A percentile compares a stretch with the other conserved stretches of the same genome.
These are phyloP conservation scores for Solanum arcanum DNA, from an alignment of 257 asterid species.

Conservation along the genomic window DNA sequence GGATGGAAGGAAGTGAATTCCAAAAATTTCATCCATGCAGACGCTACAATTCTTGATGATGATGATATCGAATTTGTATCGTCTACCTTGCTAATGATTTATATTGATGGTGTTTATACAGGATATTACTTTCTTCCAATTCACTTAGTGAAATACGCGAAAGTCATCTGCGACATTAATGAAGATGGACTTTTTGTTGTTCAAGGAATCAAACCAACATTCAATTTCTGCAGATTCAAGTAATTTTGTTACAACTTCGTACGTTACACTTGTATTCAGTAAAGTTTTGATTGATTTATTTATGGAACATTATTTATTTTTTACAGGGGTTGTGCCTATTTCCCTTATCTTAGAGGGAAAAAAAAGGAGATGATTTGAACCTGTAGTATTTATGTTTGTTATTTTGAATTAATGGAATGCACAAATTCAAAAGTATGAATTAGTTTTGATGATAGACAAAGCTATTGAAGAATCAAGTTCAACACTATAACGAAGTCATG, in stretches of 20 bases:
- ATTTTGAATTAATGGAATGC: no score
- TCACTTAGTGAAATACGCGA: background rate
- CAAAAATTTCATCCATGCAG: no score
- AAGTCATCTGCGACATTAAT: constrained; percentile 4
- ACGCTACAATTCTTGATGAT: background rate
- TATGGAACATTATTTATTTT: background rate
- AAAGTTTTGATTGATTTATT: background rate
- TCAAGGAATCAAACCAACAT: background rate
- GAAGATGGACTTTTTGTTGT: background rate
- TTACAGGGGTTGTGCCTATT: background rate
- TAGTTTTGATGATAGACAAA: background rate
- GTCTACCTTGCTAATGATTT: background rate
- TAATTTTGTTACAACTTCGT: background rate
- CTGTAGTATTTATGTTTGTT: background rate
- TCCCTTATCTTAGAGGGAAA: background rate
- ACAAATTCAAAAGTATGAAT: background rate
- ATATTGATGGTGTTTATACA: background rate
- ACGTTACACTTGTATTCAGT: background rate
- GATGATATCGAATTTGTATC: no score
- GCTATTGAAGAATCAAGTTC: background rate
- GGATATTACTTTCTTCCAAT: background rate
- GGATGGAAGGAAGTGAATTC: background rate
- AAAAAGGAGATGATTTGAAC: background rate
- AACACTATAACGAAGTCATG: no score
- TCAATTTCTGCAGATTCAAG: background rate